A percentile compares a stretch with the other conserved stretches of the same genome.
Evolutionary conservation across 306 rosid genomes (phyloP).

Genomic region (Malus fusca): DNA sequence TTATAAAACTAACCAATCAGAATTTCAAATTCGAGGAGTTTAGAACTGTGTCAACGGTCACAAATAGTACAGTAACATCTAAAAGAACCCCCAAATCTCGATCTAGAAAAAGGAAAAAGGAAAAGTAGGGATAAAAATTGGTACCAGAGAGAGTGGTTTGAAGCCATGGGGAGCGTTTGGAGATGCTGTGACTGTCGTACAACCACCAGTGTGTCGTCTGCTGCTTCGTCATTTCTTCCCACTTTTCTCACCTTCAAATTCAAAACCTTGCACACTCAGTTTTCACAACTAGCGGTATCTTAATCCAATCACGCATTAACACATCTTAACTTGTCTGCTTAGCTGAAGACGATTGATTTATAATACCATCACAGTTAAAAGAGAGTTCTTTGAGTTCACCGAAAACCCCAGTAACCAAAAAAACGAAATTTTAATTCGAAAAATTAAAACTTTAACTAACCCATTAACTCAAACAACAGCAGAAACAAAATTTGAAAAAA

Average conservation of each 20-base stretch:
- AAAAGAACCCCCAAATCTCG: neutral
- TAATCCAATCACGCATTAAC: neutral
- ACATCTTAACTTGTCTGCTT: too few relatives aligned
- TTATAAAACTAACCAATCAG: neutral
- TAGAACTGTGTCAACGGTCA: conserved; percentile 3
- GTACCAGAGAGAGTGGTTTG: conserved; percentile 70
- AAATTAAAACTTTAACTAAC: neutral
- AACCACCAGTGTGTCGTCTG: conserved; percentile 55
- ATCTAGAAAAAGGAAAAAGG: neutral
- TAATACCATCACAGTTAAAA: too few relatives aligned
- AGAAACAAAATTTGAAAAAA: too few relatives aligned
- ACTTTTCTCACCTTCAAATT: conserved; percentile 4
- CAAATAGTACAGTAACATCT: neutral
- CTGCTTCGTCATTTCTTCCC: conserved; percentile 27
- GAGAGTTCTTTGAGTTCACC: neutral
- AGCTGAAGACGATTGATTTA: too few relatives aligned
- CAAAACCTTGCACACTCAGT: neutral
- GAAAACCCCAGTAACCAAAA: neutral
- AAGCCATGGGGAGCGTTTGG: conserved; percentile 68
- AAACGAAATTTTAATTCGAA: neutral
- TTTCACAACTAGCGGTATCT: neutral
- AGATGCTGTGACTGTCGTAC: conserved; percentile 46
- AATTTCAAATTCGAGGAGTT: neutral
- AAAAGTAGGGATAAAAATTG: neutral
- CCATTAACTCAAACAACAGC: neutral